Evolutionary conservation across 208 protist genomes (phyloP).

Genomic region (Leishmania gerbilli): DNA sequence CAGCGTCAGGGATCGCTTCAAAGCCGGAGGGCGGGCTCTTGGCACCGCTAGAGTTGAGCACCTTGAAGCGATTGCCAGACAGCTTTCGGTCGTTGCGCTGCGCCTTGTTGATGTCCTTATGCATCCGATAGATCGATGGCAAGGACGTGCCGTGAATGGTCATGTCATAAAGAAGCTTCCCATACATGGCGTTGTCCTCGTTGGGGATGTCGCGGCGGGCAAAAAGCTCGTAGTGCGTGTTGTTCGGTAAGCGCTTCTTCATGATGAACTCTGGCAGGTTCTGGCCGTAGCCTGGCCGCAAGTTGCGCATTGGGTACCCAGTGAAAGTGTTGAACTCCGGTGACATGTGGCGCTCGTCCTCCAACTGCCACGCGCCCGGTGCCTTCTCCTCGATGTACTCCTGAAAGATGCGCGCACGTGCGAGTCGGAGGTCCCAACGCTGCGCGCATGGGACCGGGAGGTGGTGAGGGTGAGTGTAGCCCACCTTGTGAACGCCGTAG

Average conservation of each 20-base stretch:
- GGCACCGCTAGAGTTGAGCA: slow-evolving; percentile 68
- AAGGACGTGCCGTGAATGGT: slow-evolving; percentile 88
- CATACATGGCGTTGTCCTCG: slow-evolving; percentile 92
- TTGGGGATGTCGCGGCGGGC: slow-evolving; percentile 87
- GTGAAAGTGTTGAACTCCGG: slow-evolving; percentile 91
- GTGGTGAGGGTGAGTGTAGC: slow-evolving; percentile 62
- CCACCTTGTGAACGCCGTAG: slow-evolving; percentile 77
- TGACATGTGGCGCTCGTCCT: slow-evolving; percentile 91
- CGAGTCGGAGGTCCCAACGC: slow-evolving; percentile 87
- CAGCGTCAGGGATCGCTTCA: slow-evolving; percentile 78
- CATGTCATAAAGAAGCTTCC: slow-evolving; percentile 87
- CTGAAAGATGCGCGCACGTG: slow-evolving; percentile 85
- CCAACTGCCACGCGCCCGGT: slow-evolving; percentile 87
- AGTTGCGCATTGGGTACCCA: slow-evolving; percentile 83
- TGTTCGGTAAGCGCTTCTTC: slow-evolving; percentile 90
- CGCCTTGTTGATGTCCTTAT: slow-evolving; percentile 93
- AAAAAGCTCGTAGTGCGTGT: slow-evolving; percentile 91
- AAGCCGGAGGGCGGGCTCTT: slow-evolving; percentile 86
- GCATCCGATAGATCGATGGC: slow-evolving; percentile 87
- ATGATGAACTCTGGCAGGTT: slow-evolving; percentile 87
- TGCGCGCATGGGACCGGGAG: slow-evolving; percentile 86
- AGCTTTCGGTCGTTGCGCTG: slow-evolving; percentile 92
- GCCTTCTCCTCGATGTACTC: slow-evolving; percentile 92
- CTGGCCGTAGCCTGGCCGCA: slow-evolving; percentile 87
- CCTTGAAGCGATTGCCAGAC: slow-evolving; percentile 86